Percentiles rank a stretch among this genome's conserved stretches.
phyloP scores from a whole-genome alignment of 306 rosid species.

The Sophora flavescens region DNA sequence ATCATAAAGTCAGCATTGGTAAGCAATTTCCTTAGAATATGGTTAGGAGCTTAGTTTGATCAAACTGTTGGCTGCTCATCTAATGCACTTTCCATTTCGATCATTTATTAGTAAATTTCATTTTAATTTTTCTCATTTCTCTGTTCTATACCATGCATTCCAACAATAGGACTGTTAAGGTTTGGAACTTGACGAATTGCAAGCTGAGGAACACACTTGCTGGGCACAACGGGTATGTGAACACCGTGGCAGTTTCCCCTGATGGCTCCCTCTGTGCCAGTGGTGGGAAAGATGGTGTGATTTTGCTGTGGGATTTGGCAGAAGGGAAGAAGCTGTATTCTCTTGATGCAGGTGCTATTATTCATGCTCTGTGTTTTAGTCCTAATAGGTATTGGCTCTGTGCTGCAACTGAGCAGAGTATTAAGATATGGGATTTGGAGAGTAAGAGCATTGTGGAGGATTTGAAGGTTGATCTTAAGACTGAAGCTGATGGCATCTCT shows the following conservation, averaged over 20 bases:
- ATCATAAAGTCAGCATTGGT: neutral
- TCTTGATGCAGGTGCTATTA: slow-evolving; percentile 70
- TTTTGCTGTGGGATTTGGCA: slow-evolving; percentile 82
- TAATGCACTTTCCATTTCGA: too few relatives aligned
- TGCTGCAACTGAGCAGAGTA: slow-evolving; percentile 84
- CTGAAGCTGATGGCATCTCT: slow-evolving; percentile 68
- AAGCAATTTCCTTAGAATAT: neutral
- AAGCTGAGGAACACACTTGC: slow-evolving; percentile 67
- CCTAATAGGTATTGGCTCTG: slow-evolving; percentile 91
- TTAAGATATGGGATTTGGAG: slow-evolving; percentile 91
- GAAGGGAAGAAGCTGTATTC: slow-evolving; percentile 83
- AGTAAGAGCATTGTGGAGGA: slow-evolving; percentile 84
- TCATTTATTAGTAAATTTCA: too few relatives aligned
- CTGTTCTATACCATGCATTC: neutral
- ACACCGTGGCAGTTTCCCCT: slow-evolving; percentile 79
- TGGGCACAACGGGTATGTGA: slow-evolving; percentile 77
- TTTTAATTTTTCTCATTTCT: neutral
- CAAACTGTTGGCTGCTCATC: too few relatives aligned
- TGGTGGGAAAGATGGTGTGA: slow-evolving; percentile 83
- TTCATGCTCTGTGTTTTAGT: slow-evolving; percentile 75
- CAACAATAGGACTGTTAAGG: slow-evolving; percentile 57
- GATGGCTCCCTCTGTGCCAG: slow-evolving; percentile 85
- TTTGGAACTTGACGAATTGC: slow-evolving; percentile 79
- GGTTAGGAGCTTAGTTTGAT: neutral
- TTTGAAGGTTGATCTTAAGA: slow-evolving; percentile 74